Evolutionary conservation across 1,139 yeast species (phyloP), one percentile per base, ranked within the genome.

Genomic region (Yamadazyma aaseri): DNA sequence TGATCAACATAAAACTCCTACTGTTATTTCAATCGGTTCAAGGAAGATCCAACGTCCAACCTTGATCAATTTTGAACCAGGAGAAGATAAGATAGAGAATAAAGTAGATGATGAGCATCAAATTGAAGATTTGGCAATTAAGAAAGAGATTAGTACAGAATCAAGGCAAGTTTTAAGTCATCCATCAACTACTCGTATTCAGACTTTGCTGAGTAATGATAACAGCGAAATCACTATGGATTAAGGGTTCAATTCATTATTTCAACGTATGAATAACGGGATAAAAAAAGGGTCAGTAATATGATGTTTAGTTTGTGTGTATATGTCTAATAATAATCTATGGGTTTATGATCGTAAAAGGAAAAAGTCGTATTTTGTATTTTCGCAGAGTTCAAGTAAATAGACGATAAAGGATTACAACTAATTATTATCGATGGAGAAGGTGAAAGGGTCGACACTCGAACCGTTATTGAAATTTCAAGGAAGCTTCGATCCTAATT

Each of bases 401-500:
- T 18, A 18, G 20, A 18, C 20, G 20, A 18, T 18, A 18, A 18
- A 18, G 25, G 25, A 12, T 22, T 22, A 12, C n/a, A 15, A 26
- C 11, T 20, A 26, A 24, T 26, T 10, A 28, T 5, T 11, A 7
- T 11, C 4, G 9, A 62, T 63, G 66, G 65, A 62, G 27, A 51
- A 46, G 37, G 45, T 53, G 20, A 55, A 50, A 29, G 36, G 60
- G 10, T 42, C 57, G 5, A 45, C 43, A 14, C 53, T 67, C 31
- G 70, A 63, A 38, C 44, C 50, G 20, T 51, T 67, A 12, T 53
- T 67, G 11, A 47, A 50, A 37, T 47, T 65, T 17, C 59, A 60
- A 0, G 65, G 63, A 2, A 37, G 42, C 16, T 35, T 38, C 17
- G 39, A 38, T 26, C 45, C 45, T 7, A 45, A 46, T n/a, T 49